Conservation (phyloP, 768 basidiomycete genomes). For the Tulasnella sp. region DNA sequence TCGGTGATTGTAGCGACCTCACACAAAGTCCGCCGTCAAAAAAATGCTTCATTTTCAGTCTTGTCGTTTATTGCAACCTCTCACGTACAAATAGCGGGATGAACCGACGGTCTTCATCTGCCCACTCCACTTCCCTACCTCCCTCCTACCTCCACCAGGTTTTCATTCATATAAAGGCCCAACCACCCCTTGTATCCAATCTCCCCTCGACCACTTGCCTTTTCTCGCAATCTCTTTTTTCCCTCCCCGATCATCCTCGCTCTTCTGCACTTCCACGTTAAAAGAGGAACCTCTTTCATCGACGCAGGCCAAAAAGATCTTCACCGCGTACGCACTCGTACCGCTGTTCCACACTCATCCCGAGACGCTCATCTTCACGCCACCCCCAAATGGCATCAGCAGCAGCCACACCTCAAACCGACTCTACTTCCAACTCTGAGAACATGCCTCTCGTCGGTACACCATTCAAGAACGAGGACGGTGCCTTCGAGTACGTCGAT, state of each 20-base stretch:
- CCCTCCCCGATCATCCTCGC: not conserved
- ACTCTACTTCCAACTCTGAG: not conserved
- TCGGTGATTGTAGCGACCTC: not conserved
- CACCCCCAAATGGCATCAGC: not conserved
- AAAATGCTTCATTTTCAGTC: not conserved
- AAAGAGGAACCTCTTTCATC: not conserved
- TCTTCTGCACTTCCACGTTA: not conserved
- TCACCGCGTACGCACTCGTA: not conserved
- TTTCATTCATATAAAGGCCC: not conserved
- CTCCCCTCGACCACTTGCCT: not conserved
- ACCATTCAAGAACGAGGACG: slow-evolving; percentile 15
- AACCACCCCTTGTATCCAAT: not conserved
- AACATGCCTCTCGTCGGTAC: slow-evolving; percentile 21
- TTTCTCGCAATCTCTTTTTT: not conserved
- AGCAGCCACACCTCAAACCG: not conserved
- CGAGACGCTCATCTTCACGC: not conserved
- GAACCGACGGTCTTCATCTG: not conserved
- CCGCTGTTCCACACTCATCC: not conserved
- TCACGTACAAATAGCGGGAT: not conserved
- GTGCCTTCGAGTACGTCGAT: slow-evolving; percentile 12
- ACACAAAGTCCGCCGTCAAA: not conserved
- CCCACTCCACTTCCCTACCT: not conserved
- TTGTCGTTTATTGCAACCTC: not conserved
- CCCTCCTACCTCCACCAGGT: not conserved
- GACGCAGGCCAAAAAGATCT: not conserved